These are phyloP conservation scores for Pigoraptor vietnamica DNA, from an alignment of 78 protist genomes.

Conservation along the genomic window DNA sequence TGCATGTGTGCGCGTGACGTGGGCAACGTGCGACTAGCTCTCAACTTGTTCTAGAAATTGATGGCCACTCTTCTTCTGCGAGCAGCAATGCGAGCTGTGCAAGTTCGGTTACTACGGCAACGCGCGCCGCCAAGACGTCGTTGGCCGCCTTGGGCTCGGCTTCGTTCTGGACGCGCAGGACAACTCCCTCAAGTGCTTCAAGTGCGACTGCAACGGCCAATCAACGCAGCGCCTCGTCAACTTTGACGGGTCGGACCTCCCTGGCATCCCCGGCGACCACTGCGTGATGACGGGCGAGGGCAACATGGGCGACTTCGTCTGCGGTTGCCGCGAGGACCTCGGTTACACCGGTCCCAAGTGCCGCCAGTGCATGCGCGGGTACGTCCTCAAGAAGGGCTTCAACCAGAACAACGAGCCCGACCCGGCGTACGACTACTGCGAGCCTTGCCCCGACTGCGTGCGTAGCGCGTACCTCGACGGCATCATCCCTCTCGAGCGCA, in stretches of 20 bases:
- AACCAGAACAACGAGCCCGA: no score
- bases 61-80: no score
- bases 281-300: no score
- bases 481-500: not conserved
- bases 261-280: no score
- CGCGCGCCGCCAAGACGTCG: not conserved
- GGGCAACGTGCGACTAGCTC: no score
- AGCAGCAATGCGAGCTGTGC: not conserved
- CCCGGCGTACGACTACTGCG: not conserved
- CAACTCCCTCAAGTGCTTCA: not conserved
- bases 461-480: not conserved
- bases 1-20: no score
- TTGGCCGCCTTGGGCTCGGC: not conserved
- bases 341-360: not conserved
- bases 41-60: no score
- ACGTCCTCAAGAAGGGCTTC: no score
- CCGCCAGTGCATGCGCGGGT: not conserved
- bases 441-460: not conserved
- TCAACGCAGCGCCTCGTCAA: not conserved
- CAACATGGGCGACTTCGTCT: no score
- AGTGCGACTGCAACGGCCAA: constrained; percentile 8
- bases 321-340: not conserved
- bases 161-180: not conserved
- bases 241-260: no score
- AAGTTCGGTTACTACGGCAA: not conserved